Conservation (phyloP, 2,329 filamentous ascomycete genomes). For the Colletotrichum cordylinicola region DNA sequence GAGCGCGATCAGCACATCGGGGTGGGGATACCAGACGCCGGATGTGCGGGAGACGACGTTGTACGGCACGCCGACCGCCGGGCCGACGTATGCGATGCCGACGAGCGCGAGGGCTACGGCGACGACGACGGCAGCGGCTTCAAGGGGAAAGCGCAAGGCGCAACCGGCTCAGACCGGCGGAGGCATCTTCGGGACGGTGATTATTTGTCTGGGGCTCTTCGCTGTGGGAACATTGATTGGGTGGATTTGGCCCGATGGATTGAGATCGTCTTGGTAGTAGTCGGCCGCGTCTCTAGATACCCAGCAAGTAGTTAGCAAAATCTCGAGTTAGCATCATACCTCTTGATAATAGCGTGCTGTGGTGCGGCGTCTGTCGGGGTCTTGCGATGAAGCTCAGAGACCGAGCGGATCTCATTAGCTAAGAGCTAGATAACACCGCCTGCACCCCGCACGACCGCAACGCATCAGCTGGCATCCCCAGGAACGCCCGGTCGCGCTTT, state of each 20-base stretch:
- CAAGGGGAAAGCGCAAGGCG: background rate
- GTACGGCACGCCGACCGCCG: background rate
- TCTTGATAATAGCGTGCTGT: background rate
- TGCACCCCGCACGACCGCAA: constrained; percentile 15
- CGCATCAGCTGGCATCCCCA: constrained; percentile 5
- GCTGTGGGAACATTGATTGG: constrained; percentile 1
- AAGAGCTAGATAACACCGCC: constrained; percentile 2
- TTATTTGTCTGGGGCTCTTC: background rate
- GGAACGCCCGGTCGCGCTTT: constrained; percentile 9
- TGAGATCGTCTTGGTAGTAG: background rate
- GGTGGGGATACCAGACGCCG: background rate
- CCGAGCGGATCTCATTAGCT: constrained; percentile 15
- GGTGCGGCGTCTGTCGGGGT: background rate
- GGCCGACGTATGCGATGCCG: background rate
- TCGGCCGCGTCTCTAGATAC: background rate
- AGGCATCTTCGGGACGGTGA: background rate
- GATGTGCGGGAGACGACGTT: background rate
- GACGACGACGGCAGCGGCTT: background rate
- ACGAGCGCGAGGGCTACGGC: background rate
- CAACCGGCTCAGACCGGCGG: background rate
- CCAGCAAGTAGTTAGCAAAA: background rate
- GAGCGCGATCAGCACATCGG: background rate
- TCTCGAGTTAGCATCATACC: background rate
- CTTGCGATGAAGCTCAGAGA: background rate
- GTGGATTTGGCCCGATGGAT: constrained; percentile 12